Evolutionary conservation across 2,329 filamentous ascomycete species (phyloP), one percentile per base, ranked within the genome.

Genomic region (Didymella lethalis): DNA sequence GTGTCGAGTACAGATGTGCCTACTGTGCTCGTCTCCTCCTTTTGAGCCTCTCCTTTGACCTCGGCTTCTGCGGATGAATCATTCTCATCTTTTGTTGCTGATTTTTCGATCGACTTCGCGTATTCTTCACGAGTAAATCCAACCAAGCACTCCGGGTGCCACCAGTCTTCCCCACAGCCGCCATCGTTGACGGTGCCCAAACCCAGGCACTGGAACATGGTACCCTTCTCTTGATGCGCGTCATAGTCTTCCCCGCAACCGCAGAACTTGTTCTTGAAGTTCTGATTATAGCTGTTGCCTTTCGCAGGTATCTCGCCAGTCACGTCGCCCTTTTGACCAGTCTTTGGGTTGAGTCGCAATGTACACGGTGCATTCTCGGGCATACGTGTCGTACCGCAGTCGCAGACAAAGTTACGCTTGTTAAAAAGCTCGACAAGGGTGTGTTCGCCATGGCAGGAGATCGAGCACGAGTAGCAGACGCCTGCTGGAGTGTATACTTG

Each of bases 111-210:
- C 59, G 63, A 68, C 45, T 76, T 83, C 71, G 89, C 87, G 64
- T 83, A 87, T 87, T 90, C 93, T 59, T 87, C 85, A 11, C 92
- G 86, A 0, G 89, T 88, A 66, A 96, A 80, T 6, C 93, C 93
- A 48, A 97, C 87, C 7, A 98, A 81, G 73, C 94, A 98, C 62
- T 95, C 93, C 0, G 94, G 92, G 79, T 98, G 94, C 84, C 92
- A 98, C 94, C 94, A 98, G 73, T 98, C 94, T 79, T 98, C 94
- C 12, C 94, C 94, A 77, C 94, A 98, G 4, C 93, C 94, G 16
- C 93, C 93, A 1, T 89, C 88, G 65, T 94, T 90, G 12, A 86
- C 83, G 0, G 87, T 90, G 0, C 92, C 93, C 0, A 98, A 81
- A 0, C 94, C 94, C 2, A 98, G 77, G 73, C 95, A 99, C 77